A percentile compares a stretch with the other conserved stretches of the same genome.
Conservation (phyloP, 768 basidiomycete genomes). For the Boletus reticulatus region DNA sequence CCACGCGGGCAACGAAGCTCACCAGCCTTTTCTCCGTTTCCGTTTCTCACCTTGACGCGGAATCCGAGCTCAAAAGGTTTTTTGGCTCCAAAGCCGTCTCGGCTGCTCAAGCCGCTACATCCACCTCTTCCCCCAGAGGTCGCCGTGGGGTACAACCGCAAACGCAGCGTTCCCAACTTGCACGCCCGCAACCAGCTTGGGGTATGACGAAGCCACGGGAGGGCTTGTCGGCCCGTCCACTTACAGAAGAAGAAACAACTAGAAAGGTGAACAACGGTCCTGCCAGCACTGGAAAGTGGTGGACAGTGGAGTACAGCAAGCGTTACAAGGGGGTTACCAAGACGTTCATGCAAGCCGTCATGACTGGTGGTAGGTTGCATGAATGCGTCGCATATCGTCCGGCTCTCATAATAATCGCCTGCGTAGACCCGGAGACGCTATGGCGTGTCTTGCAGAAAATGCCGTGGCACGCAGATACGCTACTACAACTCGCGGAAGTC, state of each 20-base stretch:
- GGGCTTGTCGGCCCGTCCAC: conserved; percentile 63
- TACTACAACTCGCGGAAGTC: conserved; percentile 36
- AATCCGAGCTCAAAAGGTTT: conserved; percentile 89
- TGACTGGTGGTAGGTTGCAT: conserved; percentile 66
- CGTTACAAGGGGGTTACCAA: conserved; percentile 79
- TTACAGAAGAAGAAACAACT: conserved; percentile 53
- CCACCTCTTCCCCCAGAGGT: conserved; percentile 36
- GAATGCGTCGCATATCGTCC: not conserved
- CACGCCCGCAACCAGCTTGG: conserved; percentile 75
- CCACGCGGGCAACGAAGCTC: conserved; percentile 34
- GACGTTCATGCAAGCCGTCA: conserved; percentile 77
- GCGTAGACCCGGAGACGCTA: conserved; percentile 75
- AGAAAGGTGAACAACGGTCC: conserved; percentile 43
- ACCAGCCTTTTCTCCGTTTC: conserved; percentile 74
- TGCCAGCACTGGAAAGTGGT: conserved; percentile 69
- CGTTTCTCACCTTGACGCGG: conserved; percentile 76
- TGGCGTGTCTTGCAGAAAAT: conserved; percentile 70
- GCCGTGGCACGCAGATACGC: conserved; percentile 92
- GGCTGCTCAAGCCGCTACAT: conserved; percentile 45
- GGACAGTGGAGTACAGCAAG: conserved; percentile 85
- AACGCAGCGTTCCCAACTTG: conserved; percentile 64
- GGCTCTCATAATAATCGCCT: not conserved
- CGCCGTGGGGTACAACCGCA: conserved; percentile 38
- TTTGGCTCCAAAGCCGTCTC: conserved; percentile 89
- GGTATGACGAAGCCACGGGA: conserved; percentile 66